Evolutionary conservation across 1,284 basidiomycete genomes (phyloP).

Genomic region (Thecaphora thlaspeos): DNA sequence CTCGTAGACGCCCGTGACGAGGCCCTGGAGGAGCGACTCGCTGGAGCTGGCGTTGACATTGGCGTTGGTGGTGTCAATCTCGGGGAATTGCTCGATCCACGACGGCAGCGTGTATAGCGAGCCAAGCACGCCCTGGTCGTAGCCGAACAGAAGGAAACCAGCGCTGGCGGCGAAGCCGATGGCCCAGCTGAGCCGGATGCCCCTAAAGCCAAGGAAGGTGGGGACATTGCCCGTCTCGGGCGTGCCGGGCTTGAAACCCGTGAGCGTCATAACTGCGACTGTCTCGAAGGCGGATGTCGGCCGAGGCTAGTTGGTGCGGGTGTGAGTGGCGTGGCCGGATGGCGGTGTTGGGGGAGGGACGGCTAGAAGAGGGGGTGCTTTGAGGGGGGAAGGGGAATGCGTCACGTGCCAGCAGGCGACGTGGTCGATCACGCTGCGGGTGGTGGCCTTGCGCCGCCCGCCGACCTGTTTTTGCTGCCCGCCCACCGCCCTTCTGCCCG

Average conservation of each 20-base stretch:
- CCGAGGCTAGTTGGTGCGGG: too few relatives aligned
- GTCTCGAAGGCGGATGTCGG: not conserved
- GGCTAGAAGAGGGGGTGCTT: too few relatives aligned
- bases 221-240: slow-evolving; percentile 35
- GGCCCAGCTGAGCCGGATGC: slow-evolving; percentile 39
- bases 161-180: slow-evolving; percentile 52
- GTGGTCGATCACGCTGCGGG: too few relatives aligned
- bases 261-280: slow-evolving; percentile 14
- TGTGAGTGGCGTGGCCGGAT: too few relatives aligned
- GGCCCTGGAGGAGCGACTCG: slow-evolving; percentile 44
- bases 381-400: too few relatives aligned
- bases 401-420: too few relatives aligned
- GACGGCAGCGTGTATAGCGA: slow-evolving; percentile 49
- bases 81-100: slow-evolving; percentile 42
- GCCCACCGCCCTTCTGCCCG: too few relatives aligned
- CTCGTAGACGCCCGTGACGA: slow-evolving; percentile 53
- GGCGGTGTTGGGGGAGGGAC: too few relatives aligned
- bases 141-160: slow-evolving; percentile 54
- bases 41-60: slow-evolving; percentile 15
- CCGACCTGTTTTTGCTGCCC: too few relatives aligned
- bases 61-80: slow-evolving; percentile 35
- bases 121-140: slow-evolving; percentile 56
- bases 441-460: too few relatives aligned
- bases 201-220: slow-evolving; percentile 41
- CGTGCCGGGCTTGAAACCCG: slow-evolving; percentile 19